Base-by-base conservation (phyloP, 2,329 filamentous ascomycete species). In the Didymella arachidicola region DNA sequence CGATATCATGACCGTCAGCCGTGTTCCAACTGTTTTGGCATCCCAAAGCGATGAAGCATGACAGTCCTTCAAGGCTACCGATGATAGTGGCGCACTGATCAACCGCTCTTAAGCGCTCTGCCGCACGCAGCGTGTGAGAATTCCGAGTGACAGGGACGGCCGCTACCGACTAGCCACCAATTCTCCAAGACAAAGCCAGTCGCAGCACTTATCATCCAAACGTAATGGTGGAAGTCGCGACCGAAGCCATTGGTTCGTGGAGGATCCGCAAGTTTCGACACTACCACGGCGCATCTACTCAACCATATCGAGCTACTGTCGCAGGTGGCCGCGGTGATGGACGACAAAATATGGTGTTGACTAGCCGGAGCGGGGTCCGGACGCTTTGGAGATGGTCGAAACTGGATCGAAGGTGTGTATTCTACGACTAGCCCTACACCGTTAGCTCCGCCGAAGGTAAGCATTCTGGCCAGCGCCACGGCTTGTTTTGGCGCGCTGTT, bases 401-500 rank as follows among this genome's bases (percentile, higher is more conserved):
- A 54, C 50, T 44, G n/a, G 45, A 38, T 50, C 39, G 46, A 50
- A 54, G 50, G 18, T 41, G 45, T 27, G n/a, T 59, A 39, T 59
- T 59, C 50, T 50, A 50, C 26, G 19, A 26, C 52, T 52, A 43
- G 26, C 50, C 47, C 10, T 3, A 48, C 38, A 7, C 3, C 10
- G 57, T 55, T 52, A 55, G 45, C 34, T 30, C 5, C 22, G 16
- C 57, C 51, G 53, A 32, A 30, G 36, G 57, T 52, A 59, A 55
- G 52, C 57, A 49, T 52, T 54, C 52, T 59, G 36, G 57, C 57
- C 45, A 43, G 57, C 57, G 57, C 57, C 57, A 55, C 52, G 52
- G 29, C 30, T n/a, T 26, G 43, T 26, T 41, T 42, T 47, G 19
- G 27, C 18, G n/a, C 12, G 16, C 51, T 41, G 51, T 29, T 43